Conservation (phyloP, 257 asterid species). For the Gardenia jasminoides region DNA sequence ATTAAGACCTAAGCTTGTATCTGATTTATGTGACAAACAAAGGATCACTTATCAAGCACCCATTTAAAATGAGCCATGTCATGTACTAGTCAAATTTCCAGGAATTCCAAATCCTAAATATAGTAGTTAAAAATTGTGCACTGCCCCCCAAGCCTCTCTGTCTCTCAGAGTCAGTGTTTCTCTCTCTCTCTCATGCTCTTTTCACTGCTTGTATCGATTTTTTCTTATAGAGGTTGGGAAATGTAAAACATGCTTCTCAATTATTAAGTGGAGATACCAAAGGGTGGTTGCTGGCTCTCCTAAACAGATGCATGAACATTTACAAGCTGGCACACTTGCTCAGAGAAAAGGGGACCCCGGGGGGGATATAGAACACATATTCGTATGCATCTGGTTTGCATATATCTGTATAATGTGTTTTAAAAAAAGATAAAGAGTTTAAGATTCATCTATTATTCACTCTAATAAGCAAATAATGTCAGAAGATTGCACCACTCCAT, state of each 20-base stretch:
- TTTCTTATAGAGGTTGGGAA: constrained; percentile 37
- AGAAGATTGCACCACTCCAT: too few species aligned
- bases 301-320: neutral
- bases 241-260: constrained; percentile 53
- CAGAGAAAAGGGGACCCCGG: neutral
- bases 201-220: constrained; percentile 10
- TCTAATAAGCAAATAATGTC: neutral
- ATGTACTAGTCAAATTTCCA: neutral
- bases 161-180: too few species aligned
- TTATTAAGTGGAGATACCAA: constrained; percentile 10
- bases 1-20: neutral
- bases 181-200: constrained; percentile 22
- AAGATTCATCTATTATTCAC: neutral
- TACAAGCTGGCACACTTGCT: neutral
- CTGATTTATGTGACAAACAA: neutral
- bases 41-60: neutral
- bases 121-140: neutral
- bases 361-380: too few species aligned
- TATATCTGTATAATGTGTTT: neutral
- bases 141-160: neutral
- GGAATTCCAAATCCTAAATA: neutral
- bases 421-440: neutral
- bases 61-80: neutral
- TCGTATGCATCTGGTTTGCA: neutral
- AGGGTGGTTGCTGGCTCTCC: constrained; percentile 32